These are phyloP conservation scores for Talaromyces stipitatus DNA, from an alignment of 495 filamentous ascomycete species.

Conservation along the genomic window DNA sequence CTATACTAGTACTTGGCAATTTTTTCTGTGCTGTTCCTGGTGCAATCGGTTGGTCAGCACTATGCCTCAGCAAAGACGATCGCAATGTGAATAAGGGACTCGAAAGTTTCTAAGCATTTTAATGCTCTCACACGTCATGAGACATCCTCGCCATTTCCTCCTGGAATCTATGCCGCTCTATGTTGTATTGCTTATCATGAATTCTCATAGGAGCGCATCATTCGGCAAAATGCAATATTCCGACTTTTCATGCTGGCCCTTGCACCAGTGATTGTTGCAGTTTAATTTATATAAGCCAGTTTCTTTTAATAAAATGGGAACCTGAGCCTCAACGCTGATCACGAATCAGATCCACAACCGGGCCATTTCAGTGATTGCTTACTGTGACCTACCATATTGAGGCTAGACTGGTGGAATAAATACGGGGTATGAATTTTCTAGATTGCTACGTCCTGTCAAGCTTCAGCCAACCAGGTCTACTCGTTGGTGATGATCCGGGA, in stretches of 20 bases:
- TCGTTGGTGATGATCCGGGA: not conserved
- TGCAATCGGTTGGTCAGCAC: not conserved
- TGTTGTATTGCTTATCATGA: not conserved
- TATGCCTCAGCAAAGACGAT: not conserved
- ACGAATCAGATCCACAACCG: not conserved
- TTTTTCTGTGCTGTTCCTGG: not conserved
- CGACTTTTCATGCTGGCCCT: not conserved
- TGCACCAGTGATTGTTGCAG: not conserved
- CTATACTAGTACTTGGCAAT: not conserved
- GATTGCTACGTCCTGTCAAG: not conserved
- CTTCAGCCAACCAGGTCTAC: not conserved
- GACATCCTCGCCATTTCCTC: not conserved
- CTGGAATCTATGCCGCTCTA: not conserved
- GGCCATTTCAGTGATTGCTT: not conserved
- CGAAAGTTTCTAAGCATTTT: not conserved
- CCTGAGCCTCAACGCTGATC: not conserved
- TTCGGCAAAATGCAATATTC: not conserved
- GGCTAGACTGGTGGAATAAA: not conserved
- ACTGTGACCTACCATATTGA: not conserved
- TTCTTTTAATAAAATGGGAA: not conserved
- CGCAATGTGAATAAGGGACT: not conserved
- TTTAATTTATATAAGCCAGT: not conserved
- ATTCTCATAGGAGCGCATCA: not conserved
- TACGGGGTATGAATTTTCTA: slow-evolving; percentile 1
- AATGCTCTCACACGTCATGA: not conserved